Percentiles rank a stretch among this genome's conserved stretches.
These are phyloP conservation scores for Oryza meridionalis DNA, from an alignment of 176 grass and related monocot species.

Conservation along the genomic window DNA sequence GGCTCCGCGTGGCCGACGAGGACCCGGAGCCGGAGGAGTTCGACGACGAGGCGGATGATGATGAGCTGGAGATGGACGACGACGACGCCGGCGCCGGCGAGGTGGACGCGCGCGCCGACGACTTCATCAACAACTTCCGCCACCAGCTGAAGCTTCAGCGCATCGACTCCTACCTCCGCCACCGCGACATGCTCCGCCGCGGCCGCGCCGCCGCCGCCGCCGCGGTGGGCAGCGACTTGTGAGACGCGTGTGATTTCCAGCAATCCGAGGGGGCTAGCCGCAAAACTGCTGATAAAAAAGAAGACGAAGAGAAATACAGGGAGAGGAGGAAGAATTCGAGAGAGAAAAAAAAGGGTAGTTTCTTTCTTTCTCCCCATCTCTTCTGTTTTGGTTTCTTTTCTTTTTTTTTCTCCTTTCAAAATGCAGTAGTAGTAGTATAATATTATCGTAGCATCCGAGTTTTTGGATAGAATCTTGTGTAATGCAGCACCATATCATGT, in stretches of 20 bases:
- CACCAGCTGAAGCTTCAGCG: constrained; percentile 89
- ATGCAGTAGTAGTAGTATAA: constrained; percentile 1
- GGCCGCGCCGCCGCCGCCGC: constrained; percentile 27
- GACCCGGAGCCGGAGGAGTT: background rate
- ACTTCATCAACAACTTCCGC: constrained; percentile 89
- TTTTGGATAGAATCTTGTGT: constrained; percentile 25
- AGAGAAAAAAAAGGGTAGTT: background rate
- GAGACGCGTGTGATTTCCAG: background rate
- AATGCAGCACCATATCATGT: constrained; percentile 27
- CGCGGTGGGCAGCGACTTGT: background rate
- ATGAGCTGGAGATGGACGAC: background rate
- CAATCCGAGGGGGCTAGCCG: background rate
- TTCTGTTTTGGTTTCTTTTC: background rate
- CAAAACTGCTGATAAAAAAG: background rate
- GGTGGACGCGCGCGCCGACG: constrained; percentile 83
- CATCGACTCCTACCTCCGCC: constrained; percentile 74
- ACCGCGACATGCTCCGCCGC: constrained; percentile 68
- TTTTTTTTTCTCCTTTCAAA: background rate
- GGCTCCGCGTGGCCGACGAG: background rate
- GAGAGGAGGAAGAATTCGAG: background rate
- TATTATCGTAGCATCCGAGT: constrained; percentile 30
- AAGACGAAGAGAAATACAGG: background rate
- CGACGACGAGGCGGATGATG: background rate
- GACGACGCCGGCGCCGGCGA: constrained; percentile 5
- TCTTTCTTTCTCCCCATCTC: background rate